Percentiles rank a stretch among this genome's conserved stretches.
phyloP scores from a whole-genome alignment of 2,329 filamentous ascomycete genomes.

The Fusarium haematococcum region DNA sequence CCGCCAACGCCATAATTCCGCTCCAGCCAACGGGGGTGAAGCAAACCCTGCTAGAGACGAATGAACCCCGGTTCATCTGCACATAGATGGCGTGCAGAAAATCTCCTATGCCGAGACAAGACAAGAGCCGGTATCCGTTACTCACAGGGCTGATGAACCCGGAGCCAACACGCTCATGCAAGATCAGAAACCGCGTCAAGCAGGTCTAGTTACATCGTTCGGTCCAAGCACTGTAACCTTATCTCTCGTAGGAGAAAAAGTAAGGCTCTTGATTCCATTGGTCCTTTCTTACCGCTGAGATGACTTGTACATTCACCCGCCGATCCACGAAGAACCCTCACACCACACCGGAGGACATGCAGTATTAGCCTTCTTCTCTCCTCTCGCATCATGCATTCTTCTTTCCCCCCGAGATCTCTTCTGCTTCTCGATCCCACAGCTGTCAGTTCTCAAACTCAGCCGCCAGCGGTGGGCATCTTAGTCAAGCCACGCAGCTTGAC shows the following conservation, averaged over 20 bases:
- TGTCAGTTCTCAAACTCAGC: not conserved
- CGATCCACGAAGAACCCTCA: not conserved
- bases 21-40: not conserved
- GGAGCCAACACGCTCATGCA: slow-evolving; percentile 8
- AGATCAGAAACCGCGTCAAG: slow-evolving; percentile 23
- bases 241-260: not conserved
- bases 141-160: not conserved
- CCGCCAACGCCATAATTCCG: not conserved
- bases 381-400: not conserved
- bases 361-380: slow-evolving; percentile 24
- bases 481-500: slow-evolving; percentile 15
- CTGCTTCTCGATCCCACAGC: not conserved
- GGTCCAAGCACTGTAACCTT: slow-evolving; percentile 21
- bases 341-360: not conserved
- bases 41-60: not conserved
- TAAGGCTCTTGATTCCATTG: not conserved
- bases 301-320: not conserved
- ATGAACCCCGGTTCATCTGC: slow-evolving; percentile 9
- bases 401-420: not conserved
- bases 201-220: slow-evolving; percentile 15
- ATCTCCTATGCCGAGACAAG: slow-evolving; percentile 1
- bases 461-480: not conserved
- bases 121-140: not conserved
- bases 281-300: not conserved
- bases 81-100: slow-evolving; percentile 33